Conservation (phyloP, 257 asterid genomes). For the Primulina eburnea region DNA sequence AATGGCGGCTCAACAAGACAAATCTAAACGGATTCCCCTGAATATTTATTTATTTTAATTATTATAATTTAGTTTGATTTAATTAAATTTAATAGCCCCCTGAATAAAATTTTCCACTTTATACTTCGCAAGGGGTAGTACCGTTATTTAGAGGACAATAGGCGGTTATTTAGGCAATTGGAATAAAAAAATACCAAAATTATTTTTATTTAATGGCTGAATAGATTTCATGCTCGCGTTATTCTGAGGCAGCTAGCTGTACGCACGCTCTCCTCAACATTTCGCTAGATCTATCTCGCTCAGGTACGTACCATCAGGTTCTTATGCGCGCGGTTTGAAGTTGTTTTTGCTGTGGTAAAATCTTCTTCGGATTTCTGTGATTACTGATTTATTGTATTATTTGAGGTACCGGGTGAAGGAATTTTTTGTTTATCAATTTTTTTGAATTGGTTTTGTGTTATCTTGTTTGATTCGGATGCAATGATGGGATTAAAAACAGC, state of each 20-base stretch:
- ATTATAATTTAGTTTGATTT: too few species aligned
- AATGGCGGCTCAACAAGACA: too few species aligned
- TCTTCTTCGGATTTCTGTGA: slow-evolving; percentile 22
- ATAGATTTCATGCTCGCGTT: slow-evolving; percentile 20
- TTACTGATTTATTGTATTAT: slow-evolving; percentile 21
- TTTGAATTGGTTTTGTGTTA: not conserved
- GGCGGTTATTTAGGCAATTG: not conserved
- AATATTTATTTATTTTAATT: too few species aligned
- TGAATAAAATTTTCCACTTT: too few species aligned
- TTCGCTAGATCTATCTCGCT: slow-evolving; percentile 32
- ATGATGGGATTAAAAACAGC: not conserved
- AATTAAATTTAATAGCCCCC: too few species aligned
- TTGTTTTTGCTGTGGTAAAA: not conserved
- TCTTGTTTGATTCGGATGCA: not conserved
- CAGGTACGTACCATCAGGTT: not conserved
- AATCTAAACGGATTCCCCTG: too few species aligned
- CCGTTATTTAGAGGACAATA: not conserved
- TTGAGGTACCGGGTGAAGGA: slow-evolving; percentile 2
- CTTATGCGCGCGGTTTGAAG: too few species aligned
- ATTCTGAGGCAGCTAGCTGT: slow-evolving; percentile 32
- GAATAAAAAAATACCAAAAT: not conserved
- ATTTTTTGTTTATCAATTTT: not conserved
- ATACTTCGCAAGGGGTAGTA: not conserved
- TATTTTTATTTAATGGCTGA: too few species aligned
- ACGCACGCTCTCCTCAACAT: slow-evolving; percentile 19